Conservation (phyloP, 495 filamentous ascomycete species). For the Penicillium goetzii region DNA sequence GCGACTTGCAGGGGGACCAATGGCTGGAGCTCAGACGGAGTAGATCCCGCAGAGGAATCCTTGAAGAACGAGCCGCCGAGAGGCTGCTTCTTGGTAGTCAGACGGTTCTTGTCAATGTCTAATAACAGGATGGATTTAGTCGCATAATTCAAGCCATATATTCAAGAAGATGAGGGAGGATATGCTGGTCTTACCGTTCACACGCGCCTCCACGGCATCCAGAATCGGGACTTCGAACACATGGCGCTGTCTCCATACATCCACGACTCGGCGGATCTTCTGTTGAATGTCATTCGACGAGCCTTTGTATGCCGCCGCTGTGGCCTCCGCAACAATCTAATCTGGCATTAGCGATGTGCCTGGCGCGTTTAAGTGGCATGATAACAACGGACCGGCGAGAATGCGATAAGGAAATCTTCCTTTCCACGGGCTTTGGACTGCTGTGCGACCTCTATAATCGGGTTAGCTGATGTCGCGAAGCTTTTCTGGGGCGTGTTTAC, state of each 20-base stretch:
- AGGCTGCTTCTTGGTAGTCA: constrained; percentile 62
- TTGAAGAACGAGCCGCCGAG: constrained; percentile 76
- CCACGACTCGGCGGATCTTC: constrained; percentile 85
- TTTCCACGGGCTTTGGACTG: constrained; percentile 90
- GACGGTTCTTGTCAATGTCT: constrained; percentile 83
- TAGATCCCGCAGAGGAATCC: constrained; percentile 48
- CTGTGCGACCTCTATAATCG: constrained; percentile 79
- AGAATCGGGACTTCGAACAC: constrained; percentile 85
- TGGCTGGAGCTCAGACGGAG: constrained; percentile 77
- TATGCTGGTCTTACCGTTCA: constrained; percentile 64
- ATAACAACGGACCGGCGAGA: constrained; percentile 65
- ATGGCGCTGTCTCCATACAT: constrained; percentile 85
- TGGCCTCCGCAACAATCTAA: constrained; percentile 83
- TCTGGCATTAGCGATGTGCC: constrained; percentile 27
- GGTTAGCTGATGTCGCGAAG: constrained; percentile 24
- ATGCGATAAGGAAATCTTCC: constrained; percentile 88
- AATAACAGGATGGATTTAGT: constrained; percentile 9
- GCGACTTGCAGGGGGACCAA: constrained; percentile 72
- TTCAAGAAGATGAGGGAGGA: not conserved
- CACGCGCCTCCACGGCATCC: constrained; percentile 72
- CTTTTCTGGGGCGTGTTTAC: constrained; percentile 17
- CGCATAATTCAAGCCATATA: constrained; percentile 1
- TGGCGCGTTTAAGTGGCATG: not conserved
- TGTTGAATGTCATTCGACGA: constrained; percentile 79
- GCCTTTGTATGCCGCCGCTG: constrained; percentile 82